These are phyloP conservation scores for Chaetomium fimeti DNA, from an alignment of 495 filamentous ascomycete species.

Conservation along the genomic window DNA sequence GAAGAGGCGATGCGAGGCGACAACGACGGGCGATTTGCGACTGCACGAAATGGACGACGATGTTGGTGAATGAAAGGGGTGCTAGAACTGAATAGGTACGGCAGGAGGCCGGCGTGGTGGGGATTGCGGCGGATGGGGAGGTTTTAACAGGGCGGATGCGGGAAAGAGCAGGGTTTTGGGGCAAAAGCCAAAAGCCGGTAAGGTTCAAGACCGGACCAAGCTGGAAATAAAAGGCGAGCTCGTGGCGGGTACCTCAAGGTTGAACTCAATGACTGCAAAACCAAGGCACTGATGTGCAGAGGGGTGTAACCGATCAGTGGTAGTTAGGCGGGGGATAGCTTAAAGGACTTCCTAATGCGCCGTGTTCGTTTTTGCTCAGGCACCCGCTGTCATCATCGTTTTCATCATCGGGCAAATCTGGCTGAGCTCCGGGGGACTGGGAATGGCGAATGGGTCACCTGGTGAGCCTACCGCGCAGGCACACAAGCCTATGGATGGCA, in stretches of 20 bases:
- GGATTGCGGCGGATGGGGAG: conserved; percentile 6
- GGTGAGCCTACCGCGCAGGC: background rate
- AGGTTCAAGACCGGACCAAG: background rate
- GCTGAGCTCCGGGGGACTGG: background rate
- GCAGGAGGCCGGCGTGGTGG: background rate
- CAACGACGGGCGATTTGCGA: background rate
- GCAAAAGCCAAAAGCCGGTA: conserved; percentile 18
- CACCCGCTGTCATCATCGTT: conserved; percentile 38
- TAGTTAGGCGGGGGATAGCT: conserved; percentile 10
- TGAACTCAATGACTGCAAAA: conserved; percentile 33
- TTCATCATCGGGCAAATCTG: conserved; percentile 31
- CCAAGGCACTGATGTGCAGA: conserved; percentile 27
- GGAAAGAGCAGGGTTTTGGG: conserved; percentile 8
- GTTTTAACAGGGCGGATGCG: conserved; percentile 14
- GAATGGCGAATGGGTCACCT: background rate
- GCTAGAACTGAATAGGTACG: background rate
- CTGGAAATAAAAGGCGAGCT: too few relatives aligned
- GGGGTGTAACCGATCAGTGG: conserved; percentile 18
- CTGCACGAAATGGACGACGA: background rate
- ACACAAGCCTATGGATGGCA: background rate
- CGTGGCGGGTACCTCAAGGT: conserved; percentile 5
- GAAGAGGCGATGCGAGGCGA: background rate
- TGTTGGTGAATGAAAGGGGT: background rate
- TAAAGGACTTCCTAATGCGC: background rate
- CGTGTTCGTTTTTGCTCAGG: conserved; percentile 22